These are phyloP conservation scores for Cylindrotheca closterium DNA, from an alignment of 108 stramenopile genomes.

Conservation along the genomic window DNA sequence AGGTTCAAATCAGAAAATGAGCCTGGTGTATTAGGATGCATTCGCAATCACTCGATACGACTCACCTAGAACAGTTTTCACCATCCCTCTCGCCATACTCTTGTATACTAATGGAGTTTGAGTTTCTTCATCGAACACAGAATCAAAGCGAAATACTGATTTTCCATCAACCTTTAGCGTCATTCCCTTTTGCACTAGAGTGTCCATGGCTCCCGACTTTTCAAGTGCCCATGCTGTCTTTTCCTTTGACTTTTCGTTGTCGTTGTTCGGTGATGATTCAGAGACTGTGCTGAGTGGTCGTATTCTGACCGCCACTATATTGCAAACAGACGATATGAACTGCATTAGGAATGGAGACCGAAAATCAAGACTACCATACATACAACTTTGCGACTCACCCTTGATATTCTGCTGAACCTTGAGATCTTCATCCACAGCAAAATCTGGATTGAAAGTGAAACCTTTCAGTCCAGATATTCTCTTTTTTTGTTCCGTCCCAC, in stretches of 20 bases:
- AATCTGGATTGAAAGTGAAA: background rate
- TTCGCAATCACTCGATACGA: background rate
- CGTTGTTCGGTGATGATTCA: background rate
- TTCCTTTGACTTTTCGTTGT: slow-evolving; percentile 9
- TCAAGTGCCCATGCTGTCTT: slow-evolving; percentile 29
- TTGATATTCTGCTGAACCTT: slow-evolving; percentile 9
- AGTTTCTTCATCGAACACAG: slow-evolving; percentile 69
- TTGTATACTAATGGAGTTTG: slow-evolving; percentile 74
- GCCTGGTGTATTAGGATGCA: background rate
- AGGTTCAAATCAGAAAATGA: background rate
- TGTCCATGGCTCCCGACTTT: slow-evolving; percentile 20
- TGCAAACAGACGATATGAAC: no score
- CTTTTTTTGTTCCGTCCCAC: no score
- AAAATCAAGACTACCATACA: background rate
- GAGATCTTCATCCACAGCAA: slow-evolving; percentile 10
- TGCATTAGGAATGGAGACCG: background rate
- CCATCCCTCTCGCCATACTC: slow-evolving; percentile 63
- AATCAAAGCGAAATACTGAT: slow-evolving; percentile 70
- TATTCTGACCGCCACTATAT: slow-evolving; percentile 29
- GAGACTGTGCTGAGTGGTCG: slow-evolving; percentile 4
- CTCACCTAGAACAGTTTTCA: slow-evolving; percentile 42
- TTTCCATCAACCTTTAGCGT: slow-evolving; percentile 26
- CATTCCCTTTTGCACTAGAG: slow-evolving; percentile 28
- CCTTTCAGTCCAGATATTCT: background rate
- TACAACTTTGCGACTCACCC: slow-evolving; percentile 9